Evolutionary conservation across 2,329 filamentous ascomycete species (phyloP).

Genomic region (Trichoderma breve): DNA sequence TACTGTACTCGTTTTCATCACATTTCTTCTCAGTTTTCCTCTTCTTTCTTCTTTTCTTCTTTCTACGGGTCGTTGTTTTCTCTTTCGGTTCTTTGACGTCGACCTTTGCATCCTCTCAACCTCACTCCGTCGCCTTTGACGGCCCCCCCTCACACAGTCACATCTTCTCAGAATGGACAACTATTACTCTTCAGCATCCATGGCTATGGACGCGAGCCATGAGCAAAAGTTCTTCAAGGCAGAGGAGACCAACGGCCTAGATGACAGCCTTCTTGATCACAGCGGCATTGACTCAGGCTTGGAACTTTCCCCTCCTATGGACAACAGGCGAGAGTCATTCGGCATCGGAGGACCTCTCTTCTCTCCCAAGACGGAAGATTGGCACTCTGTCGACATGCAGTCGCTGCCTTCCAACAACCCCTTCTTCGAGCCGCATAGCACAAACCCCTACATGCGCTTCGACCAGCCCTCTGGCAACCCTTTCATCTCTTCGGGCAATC

Average conservation of each 20-base stretch:
- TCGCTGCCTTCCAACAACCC: slow-evolving; percentile 62
- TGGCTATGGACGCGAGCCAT: slow-evolving; percentile 54
- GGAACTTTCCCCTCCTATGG: slow-evolving; percentile 63
- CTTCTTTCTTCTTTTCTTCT: neutral
- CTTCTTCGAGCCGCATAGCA: slow-evolving; percentile 58
- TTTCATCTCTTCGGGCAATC: slow-evolving; percentile 41
- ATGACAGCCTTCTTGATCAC: slow-evolving; percentile 61
- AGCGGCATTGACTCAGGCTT: slow-evolving; percentile 59
- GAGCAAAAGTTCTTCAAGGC: slow-evolving; percentile 59
- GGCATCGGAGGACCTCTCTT: slow-evolving; percentile 56
- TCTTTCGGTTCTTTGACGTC: slow-evolving; percentile 6
- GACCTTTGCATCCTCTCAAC: neutral
- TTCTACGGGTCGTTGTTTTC: neutral
- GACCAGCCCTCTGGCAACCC: slow-evolving; percentile 48
- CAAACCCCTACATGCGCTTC: slow-evolving; percentile 61
- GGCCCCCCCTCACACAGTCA: neutral
- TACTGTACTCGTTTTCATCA: neutral
- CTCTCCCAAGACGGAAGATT: slow-evolving; percentile 63
- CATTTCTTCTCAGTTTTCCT: neutral
- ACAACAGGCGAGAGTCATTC: slow-evolving; percentile 63
- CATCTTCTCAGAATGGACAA: slow-evolving; percentile 29
- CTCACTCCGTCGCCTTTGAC: slow-evolving; percentile 4
- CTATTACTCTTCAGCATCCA: slow-evolving; percentile 49
- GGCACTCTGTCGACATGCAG: slow-evolving; percentile 65
- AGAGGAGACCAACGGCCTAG: slow-evolving; percentile 60